A percentile compares a stretch with the other conserved stretches of the same genome.
phyloP scores from a whole-genome alignment of 352 stramenopile genomes.

The Pilasporangium apinafurcum region DNA sequence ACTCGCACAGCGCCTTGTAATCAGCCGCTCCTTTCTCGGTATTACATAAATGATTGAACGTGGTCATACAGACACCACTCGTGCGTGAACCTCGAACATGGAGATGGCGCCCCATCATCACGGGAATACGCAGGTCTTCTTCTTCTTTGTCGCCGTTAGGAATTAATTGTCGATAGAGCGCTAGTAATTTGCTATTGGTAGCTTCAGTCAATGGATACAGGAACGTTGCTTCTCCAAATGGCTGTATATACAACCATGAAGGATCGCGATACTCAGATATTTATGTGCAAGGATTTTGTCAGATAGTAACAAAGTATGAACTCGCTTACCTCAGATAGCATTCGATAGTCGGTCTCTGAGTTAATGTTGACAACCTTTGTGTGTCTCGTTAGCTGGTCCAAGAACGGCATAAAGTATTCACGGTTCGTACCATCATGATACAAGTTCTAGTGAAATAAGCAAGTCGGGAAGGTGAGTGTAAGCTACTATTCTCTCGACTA shows the following conservation, averaged over 20 bases:
- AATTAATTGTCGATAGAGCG: conserved; percentile 34
- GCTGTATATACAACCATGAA: too few species aligned
- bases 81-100: conserved; percentile 27
- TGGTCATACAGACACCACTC: conserved; percentile 57
- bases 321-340: conserved; percentile 24
- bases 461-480: too few species aligned
- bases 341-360: conserved; percentile 71
- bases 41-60: conserved; percentile 94
- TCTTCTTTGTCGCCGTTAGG: conserved; percentile 10
- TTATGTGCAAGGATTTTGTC: not conserved
- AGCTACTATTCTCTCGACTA: too few species aligned
- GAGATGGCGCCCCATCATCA: conserved; percentile 76
- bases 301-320: not conserved
- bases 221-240: conserved; percentile 32
- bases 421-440: conserved; percentile 95
- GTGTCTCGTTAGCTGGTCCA: conserved; percentile 90
- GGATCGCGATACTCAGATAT: too few species aligned
- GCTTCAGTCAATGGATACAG: conserved; percentile 34
- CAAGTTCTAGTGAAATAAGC: conserved; percentile 64
- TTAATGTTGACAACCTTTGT: conserved; percentile 73
- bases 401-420: conserved; percentile 96
- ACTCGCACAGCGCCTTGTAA: conserved; percentile 90
- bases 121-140: conserved; percentile 41
- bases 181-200: conserved; percentile 29
- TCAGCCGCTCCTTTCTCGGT: conserved; percentile 92